Evolutionary conservation across 768 basidiomycete species (phyloP).

Genomic region (Panaeolus papilionaceus): DNA sequence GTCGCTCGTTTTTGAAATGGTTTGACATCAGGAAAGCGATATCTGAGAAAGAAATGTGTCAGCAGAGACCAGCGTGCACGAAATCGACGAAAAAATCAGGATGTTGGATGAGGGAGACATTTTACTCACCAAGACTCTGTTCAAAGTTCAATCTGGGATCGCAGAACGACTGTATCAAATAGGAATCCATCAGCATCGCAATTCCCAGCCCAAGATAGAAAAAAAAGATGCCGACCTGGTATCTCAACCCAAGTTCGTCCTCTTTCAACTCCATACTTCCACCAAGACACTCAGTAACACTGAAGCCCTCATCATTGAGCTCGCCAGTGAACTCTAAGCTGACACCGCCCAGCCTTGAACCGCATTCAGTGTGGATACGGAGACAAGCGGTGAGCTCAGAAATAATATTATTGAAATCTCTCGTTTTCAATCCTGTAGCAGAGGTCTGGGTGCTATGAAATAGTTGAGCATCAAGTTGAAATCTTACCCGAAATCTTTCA

Average conservation of each 20-base stretch:
- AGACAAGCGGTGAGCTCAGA: conserved; percentile 85
- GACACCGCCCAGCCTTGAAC: conserved; percentile 82
- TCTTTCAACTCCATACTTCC: conserved; percentile 95
- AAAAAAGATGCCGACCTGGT: conserved; percentile 62
- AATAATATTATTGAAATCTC: conserved; percentile 89
- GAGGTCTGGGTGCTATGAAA: conserved; percentile 79
- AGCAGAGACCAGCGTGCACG: not conserved
- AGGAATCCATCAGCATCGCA: not conserved
- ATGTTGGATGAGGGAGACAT: too few species aligned
- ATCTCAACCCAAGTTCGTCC: conserved; percentile 88
- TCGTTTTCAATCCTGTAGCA: conserved; percentile 83
- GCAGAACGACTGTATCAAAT: conserved; percentile 73
- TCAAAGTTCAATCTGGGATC: conserved; percentile 95
- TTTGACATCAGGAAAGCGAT: conserved; percentile 43
- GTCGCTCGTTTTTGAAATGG: conserved; percentile 38
- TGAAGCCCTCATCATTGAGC: conserved; percentile 87
- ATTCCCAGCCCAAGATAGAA: not conserved
- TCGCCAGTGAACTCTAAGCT: conserved; percentile 95
- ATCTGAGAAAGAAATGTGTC: conserved; percentile 25
- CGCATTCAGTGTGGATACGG: conserved; percentile 74
- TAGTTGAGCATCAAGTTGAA: conserved; percentile 4
- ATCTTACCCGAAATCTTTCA: not conserved
- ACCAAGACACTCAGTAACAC: conserved; percentile 96
- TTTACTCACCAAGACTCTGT: conserved; percentile 81
- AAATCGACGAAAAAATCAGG: too few species aligned